These are phyloP conservation scores for Calonectria henricotiae DNA, from an alignment of 2,329 filamentous ascomycete genomes.

Conservation along the genomic window DNA sequence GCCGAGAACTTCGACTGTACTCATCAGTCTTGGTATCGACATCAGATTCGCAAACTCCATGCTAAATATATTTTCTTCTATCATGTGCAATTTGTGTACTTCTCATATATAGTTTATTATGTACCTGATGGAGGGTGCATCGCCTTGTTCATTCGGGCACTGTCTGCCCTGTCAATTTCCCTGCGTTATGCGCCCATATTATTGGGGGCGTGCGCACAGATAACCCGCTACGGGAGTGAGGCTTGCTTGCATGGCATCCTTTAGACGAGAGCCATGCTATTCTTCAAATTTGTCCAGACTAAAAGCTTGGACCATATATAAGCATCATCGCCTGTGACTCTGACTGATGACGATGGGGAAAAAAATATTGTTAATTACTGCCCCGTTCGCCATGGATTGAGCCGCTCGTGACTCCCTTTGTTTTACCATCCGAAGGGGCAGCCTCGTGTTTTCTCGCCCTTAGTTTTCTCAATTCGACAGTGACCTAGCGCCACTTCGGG, in stretches of 20 bases:
- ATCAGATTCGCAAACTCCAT: neutral
- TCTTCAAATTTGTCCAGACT: neutral
- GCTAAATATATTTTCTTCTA: neutral
- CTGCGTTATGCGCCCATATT: constrained; percentile 9
- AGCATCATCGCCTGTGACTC: neutral
- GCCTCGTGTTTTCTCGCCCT: neutral
- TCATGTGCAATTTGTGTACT: neutral
- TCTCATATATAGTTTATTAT: neutral
- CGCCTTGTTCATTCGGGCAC: neutral
- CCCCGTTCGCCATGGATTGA: neutral
- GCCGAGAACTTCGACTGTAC: neutral
- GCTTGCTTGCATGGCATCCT: constrained; percentile 1
- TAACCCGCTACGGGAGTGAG: neutral
- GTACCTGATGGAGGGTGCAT: neutral
- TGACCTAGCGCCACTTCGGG: neutral
- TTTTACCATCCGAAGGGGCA: neutral
- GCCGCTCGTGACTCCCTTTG: neutral
- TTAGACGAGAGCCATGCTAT: constrained; percentile 6
- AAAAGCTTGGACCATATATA: constrained; percentile 10
- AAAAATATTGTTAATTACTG: constrained; percentile 1
- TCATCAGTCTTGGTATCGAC: neutral
- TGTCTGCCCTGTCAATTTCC: constrained; percentile 13
- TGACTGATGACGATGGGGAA: neutral
- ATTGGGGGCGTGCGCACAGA: constrained; percentile 17
- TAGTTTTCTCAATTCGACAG: neutral